Conservation (phyloP, 352 stramenopile species). For the Phytophthora citricola region DNA sequence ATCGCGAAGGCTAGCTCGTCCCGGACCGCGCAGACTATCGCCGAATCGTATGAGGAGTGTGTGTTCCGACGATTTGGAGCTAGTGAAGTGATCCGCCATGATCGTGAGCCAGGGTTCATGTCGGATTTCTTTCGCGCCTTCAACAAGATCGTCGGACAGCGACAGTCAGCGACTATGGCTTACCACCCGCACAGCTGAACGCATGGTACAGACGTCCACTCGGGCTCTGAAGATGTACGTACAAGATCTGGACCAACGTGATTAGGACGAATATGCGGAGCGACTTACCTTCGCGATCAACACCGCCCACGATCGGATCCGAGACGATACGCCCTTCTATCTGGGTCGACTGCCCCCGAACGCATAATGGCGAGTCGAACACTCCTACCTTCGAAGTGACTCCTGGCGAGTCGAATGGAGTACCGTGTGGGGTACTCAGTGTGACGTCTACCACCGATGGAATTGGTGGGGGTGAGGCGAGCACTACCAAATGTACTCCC, state of each 20-base stretch:
- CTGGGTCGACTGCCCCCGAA: no score
- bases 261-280: slow-evolving; percentile 40
- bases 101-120: slow-evolving; percentile 38
- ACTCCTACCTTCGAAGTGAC: no score
- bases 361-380: no score
- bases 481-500: no score
- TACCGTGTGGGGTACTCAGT: no score
- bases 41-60: slow-evolving; percentile 27
- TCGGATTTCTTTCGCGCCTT: slow-evolving; percentile 29
- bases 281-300: slow-evolving; percentile 34
- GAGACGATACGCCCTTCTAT: slow-evolving; percentile 9
- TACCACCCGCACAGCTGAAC: slow-evolving; percentile 29
- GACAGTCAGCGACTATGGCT: slow-evolving; percentile 10
- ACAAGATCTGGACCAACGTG: slow-evolving; percentile 19
- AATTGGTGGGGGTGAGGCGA: no score
- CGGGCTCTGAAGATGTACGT: slow-evolving; percentile 31
- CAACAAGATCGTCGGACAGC: slow-evolving; percentile 23
- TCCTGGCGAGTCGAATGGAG: no score
- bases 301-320: slow-evolving; percentile 12
- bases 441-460: no score
- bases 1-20: slow-evolving; percentile 25
- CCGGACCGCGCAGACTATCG: slow-evolving; percentile 25
- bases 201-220: slow-evolving; percentile 32
- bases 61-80: slow-evolving; percentile 29
- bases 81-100: slow-evolving; percentile 28